Evolutionary conservation across 2,329 filamentous ascomycete species (phyloP).

Genomic region (Epichloe gansuensis): DNA sequence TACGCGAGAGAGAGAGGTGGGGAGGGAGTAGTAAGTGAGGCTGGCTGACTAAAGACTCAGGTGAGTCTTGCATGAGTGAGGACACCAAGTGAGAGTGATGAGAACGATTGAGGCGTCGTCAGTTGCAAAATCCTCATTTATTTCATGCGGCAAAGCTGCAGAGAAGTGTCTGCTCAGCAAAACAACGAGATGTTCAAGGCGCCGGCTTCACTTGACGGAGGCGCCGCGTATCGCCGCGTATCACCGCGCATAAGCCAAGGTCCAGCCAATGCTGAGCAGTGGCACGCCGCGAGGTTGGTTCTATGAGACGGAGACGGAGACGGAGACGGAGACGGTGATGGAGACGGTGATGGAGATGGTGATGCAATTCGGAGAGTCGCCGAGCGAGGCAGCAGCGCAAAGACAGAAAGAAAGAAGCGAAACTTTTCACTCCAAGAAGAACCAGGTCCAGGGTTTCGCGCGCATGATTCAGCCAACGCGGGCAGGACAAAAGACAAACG

Average conservation of each 20-base stretch:
- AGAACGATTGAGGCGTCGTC: not conserved
- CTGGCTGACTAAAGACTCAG: not conserved
- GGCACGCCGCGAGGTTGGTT: not conserved
- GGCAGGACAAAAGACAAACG: slow-evolving; percentile 5
- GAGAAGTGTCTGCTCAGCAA: not conserved
- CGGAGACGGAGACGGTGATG: not conserved
- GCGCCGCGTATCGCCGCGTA: not conserved
- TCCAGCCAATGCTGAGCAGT: not conserved
- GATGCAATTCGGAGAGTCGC: not conserved
- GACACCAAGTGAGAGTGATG: not conserved
- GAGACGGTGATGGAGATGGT: not conserved
- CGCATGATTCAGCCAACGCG: not conserved
- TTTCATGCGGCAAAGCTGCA: not conserved
- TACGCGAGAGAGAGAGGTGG: not conserved
- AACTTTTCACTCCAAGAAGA: not conserved
- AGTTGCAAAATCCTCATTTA: not conserved
- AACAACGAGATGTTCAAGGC: not conserved
- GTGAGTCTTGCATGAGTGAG: not conserved
- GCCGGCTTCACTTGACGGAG: not conserved
- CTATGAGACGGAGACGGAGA: not conserved
- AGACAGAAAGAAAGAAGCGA: not conserved
- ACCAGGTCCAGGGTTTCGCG: not conserved
- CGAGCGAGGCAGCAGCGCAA: not conserved
- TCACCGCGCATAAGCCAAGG: too few species aligned
- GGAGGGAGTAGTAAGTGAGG: not conserved